Evolutionary conservation across 331 rosid species (phyloP), one percentile per base, ranked within the genome.

Genomic region (Quercus phellos): DNA sequence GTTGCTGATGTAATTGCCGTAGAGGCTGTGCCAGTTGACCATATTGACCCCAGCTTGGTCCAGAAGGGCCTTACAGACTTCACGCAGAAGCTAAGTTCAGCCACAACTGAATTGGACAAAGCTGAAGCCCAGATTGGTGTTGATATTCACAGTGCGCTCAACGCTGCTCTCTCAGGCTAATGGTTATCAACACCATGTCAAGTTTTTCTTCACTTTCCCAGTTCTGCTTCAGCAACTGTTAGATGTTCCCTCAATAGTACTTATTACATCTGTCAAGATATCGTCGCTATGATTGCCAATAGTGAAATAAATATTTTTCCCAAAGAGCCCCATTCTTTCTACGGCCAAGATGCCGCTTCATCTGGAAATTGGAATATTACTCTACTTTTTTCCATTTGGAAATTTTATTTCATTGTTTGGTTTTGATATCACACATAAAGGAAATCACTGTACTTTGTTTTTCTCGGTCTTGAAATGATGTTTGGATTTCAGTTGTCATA

Each of bases 101-200:
- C 92, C 46, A 56, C 90, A 0, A 88, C 88, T 4, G 90, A 88
- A 74, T 80, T 84, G 85, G 92, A 88, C 84, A 88, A 84, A 79
- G 90, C 90, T 22, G 87, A 84, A 78, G 89, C 94, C 63, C 92
- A 90, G 82, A 90, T 90, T 50, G 94, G 92, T 64, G 83, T 90
- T 3, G 90, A 90, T 6, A 74, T 90, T 54, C 89, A 86, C 56
- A 83, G 89, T 50, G 87, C 89, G 27, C 86, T 90, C 38, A 86
- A 83, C 71, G 18, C 77, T 55, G 89, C 90, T 14, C 88, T 88
- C 70, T 32, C 87, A 21, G 87, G 89, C 82, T 86, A 83, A 72
- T 77, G 51, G 70, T 8, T 64, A 18, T 18, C 4, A 16, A 64
- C 46, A 64, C 21, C 50, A 66, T 7, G 24, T 6, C 70, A 12